Percentiles rank a stretch among this genome's conserved stretches.
These are phyloP conservation scores for Plasmodium reichenowi DNA, from an alignment of 169 alveolate genomes.

Conservation along the genomic window DNA sequence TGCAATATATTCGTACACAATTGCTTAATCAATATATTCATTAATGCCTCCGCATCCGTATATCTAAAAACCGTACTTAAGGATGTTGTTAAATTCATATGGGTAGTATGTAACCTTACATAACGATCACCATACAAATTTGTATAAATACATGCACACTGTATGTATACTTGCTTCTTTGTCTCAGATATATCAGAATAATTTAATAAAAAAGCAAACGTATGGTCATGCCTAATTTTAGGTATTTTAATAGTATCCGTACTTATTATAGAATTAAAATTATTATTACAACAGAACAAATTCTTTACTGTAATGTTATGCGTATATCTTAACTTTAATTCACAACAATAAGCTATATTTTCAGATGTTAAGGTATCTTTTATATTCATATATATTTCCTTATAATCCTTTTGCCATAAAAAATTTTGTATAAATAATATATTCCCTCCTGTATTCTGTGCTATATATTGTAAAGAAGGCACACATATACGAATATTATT, in stretches of 20 bases:
- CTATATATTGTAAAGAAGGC: conserved; percentile 69
- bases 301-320: conserved; percentile 77
- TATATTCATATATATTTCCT: conserved; percentile 71
- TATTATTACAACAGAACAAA: conserved; percentile 79
- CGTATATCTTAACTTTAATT: conserved; percentile 80
- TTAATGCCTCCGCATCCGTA: conserved; percentile 79
- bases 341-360: conserved; percentile 82
- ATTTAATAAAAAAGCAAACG: conserved; percentile 79
- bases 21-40: conserved; percentile 78
- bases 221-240: conserved; percentile 80
- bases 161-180: conserved; percentile 77
- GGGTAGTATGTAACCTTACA: conserved; percentile 82
- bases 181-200: conserved; percentile 78
- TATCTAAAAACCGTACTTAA: conserved; percentile 78
- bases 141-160: conserved; percentile 84
- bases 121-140: conserved; percentile 76
- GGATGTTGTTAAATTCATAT: conserved; percentile 77
- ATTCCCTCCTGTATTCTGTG: conserved; percentile 81
- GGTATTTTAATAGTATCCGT: conserved; percentile 80
- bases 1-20: conserved; percentile 74
- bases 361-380: conserved; percentile 62
- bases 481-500: conserved; percentile 57
- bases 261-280: conserved; percentile 78
- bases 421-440: conserved; percentile 42
- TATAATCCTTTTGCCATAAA: conserved; percentile 64